Percentiles rank a stretch among this genome's conserved stretches.
phyloP scores from a whole-genome alignment of 495 filamentous ascomycete genomes.

The Talaromyces nanjingensis region DNA sequence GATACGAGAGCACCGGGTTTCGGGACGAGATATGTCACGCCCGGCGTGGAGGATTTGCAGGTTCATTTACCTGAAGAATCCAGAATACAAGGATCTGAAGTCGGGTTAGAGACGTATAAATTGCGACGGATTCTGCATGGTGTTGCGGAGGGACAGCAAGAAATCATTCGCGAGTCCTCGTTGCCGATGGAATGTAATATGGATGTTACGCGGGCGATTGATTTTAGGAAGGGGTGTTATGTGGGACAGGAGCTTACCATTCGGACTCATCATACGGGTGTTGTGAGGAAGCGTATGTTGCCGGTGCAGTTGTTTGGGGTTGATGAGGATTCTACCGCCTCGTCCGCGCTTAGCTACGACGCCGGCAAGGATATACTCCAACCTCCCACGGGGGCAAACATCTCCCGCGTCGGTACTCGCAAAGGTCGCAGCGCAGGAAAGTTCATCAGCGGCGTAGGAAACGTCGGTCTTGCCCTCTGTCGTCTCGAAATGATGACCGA shows the following conservation, averaged over 20 bases:
- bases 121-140: slow-evolving; percentile 70
- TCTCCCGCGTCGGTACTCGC: slow-evolving; percentile 37
- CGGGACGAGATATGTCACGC: slow-evolving; percentile 51
- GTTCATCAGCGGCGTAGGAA: slow-evolving; percentile 67
- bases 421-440: slow-evolving; percentile 69
- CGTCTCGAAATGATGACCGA: slow-evolving; percentile 86
- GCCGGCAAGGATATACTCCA: slow-evolving; percentile 23
- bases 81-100: slow-evolving; percentile 26
- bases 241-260: slow-evolving; percentile 95
- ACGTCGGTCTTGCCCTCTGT: slow-evolving; percentile 83
- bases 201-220: slow-evolving; percentile 73
- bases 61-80: slow-evolving; percentile 29
- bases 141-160: slow-evolving; percentile 73
- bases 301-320: slow-evolving; percentile 68
- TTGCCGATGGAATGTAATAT: slow-evolving; percentile 80
- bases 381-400: slow-evolving; percentile 32
- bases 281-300: slow-evolving; percentile 85
- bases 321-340: slow-evolving; percentile 21
- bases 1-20: slow-evolving; percentile 66
- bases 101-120: slow-evolving; percentile 44
- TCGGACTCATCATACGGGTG: slow-evolving; percentile 85
- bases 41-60: slow-evolving; percentile 33
- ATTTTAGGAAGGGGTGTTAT: slow-evolving; percentile 96
- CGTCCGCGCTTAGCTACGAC: slow-evolving; percentile 46
- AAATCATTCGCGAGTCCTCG: slow-evolving; percentile 61